A percentile compares a stretch with the other conserved stretches of the same genome.
Conservation (phyloP, 768 basidiomycete genomes). For the Kwoniella pini region DNA sequence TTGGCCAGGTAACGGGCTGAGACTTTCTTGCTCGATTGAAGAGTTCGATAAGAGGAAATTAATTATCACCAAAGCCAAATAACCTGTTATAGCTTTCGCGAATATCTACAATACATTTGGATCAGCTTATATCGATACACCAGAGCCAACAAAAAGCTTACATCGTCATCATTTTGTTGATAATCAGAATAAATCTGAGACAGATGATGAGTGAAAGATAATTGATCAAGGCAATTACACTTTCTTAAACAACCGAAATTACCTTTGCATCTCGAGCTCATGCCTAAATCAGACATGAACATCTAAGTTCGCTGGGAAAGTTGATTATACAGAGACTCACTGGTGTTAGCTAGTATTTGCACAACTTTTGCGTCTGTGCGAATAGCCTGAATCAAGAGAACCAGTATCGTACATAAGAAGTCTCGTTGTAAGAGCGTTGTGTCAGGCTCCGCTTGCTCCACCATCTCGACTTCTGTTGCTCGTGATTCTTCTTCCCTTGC, state of each 20-base stretch:
- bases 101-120: background rate
- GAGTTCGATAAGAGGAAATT: background rate
- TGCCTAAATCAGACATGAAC: conserved; percentile 1
- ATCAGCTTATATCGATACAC: too few species aligned
- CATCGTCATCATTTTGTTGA: background rate
- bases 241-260: conserved; percentile 7
- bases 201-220: conserved; percentile 10
- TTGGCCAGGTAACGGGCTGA: conserved; percentile 7
- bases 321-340: conserved; percentile 6
- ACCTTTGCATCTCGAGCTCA: conserved; percentile 1
- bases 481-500: background rate
- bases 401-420: conserved; percentile 13
- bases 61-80: conserved; percentile 20
- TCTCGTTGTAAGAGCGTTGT: background rate
- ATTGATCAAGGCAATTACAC: conserved; percentile 10
- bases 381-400: conserved; percentile 2
- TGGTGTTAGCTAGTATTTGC: background rate
- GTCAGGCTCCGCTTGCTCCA: background rate
- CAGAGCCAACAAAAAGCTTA: conserved; percentile 8
- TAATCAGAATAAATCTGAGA: background rate
- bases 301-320: background rate
- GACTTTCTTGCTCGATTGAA: background rate
- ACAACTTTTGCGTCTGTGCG: background rate
- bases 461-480: background rate
- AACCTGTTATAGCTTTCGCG: conserved; percentile 13